phyloP scores from a whole-genome alignment of 805 yeast genomes.

The Torulaspora maleeae region DNA sequence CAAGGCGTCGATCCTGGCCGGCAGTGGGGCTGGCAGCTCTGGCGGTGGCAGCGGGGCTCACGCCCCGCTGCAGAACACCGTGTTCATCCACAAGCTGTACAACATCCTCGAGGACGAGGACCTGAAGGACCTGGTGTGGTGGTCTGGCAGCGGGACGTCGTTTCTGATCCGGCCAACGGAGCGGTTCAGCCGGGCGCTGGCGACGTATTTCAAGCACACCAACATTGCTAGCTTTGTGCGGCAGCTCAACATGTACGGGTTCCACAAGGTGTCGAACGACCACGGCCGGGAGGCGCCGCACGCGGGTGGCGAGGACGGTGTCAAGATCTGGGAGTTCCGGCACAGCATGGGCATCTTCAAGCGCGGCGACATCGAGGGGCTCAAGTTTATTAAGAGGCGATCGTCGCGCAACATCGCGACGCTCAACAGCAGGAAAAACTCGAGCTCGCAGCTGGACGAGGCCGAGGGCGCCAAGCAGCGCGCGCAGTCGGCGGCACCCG shows the following conservation, averaged over 20 bases:
- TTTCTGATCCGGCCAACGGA: conserved; percentile 76
- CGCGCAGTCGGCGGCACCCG: conserved; percentile 3
- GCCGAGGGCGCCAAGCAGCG: neutral
- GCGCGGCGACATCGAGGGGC: conserved; percentile 71
- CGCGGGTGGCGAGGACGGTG: conserved; percentile 7
- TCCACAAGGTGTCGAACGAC: conserved; percentile 54
- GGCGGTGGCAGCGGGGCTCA: conserved; percentile 3
- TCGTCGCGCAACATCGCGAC: conserved; percentile 39
- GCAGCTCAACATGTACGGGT: conserved; percentile 78
- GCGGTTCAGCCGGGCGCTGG: conserved; percentile 69
- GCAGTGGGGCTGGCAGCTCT: neutral
- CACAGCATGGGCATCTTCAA: conserved; percentile 75
- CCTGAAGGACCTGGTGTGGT: conserved; percentile 75
- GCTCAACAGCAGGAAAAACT: conserved; percentile 15
- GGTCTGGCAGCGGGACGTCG: conserved; percentile 67
- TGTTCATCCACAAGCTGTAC: conserved; percentile 85
- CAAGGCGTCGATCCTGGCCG: conserved; percentile 8
- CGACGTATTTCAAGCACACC: conserved; percentile 70
- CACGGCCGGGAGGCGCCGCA: conserved; percentile 12
- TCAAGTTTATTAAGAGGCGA: conserved; percentile 74
- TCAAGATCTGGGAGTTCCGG: conserved; percentile 74
- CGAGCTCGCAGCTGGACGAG: conserved; percentile 12
- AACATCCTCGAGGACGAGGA: conserved; percentile 80
- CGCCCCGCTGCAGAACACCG: conserved; percentile 43
- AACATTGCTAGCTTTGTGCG: conserved; percentile 76